Evolutionary conservation across 305 asterid species (phyloP), one percentile per base, ranked within the genome.

Genomic region (Fraxinus greggii): DNA sequence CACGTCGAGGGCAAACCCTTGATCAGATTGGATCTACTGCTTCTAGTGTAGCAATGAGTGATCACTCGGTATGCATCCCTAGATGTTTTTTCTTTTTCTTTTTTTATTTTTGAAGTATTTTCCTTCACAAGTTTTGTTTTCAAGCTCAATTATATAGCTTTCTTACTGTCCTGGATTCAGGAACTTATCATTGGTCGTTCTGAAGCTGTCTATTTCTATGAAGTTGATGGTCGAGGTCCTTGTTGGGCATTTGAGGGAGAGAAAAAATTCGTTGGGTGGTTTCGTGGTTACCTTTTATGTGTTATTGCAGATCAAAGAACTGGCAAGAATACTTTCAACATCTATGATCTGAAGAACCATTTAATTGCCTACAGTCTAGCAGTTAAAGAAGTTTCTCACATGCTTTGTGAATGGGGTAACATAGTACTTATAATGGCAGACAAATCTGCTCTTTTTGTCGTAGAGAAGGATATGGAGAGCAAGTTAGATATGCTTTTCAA

Each of bases 201-300:
- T 31, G 99, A 96, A 93, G 99, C 98, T 76, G 91, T 96, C 77
- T 96, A 91, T 88, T 96, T 96, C 80, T 96, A 93, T 83, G 98
- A 96, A 86, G 93, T 92, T 87, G 99, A 96, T 87, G 99, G 99
- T 29, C 94, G 99, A 73, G 99, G 99, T 80, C 99, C 97, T 81
- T 96, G 99, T 85, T 96, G 98, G 98, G 99, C 99, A 61, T 94
- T 96, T 87, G 99, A 96, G 88, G 99, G 99, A 24, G 98, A 92
- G 85, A 94, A 94, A 80, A 93, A 94, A 84, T 84, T 93, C 35
- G 88, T 96, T 4, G 99, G 99, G 13, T 96, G 98, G 98, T 96
- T 94, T 84, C 99, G 98, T 83, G 99, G 99, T 40, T 94, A 96
- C 83, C 94, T 96, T 75, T 84, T 96, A 65, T 96, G 99, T 88